Evolutionary conservation across 2,329 filamentous ascomycete genomes (phyloP), one percentile per base, ranked within the genome.

Genomic region (Aspergillus brunneoviolaceus): DNA sequence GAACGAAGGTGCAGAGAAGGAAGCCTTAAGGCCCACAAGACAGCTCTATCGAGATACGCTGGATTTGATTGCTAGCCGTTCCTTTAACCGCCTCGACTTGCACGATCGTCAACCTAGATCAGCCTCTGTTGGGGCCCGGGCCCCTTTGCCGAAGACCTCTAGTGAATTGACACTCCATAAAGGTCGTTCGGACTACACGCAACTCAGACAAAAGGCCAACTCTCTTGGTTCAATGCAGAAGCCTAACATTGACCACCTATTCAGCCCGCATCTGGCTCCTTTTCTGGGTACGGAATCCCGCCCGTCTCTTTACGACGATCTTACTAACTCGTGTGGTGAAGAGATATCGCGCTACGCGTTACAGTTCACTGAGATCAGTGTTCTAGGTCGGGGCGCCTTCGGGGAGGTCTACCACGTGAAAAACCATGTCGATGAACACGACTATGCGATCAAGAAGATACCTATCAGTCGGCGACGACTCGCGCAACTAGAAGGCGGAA

Each of bases 371-470:
- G 81, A 86, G 63, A 69, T 87, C 12, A 79, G 77, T 19, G 69
- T 85, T 1, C 77, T 89, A 3, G 87, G 87, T 1, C 86, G 83
- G 69, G 87, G 87, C 14, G 87, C 87, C 0, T 89, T 87, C 67
- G 87, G 86, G 1, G 81, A 82, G 42, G 87, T 89, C 2, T 89
- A 82, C 68, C 84, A 84, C 63, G 86, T 83, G 11, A 81, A 77
- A 51, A 84, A 89, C 63, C 80, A 82, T 54, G 80, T 89, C 5
- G 87, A 90, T 68, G 81, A 82, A 6, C 81, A 82, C 49, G 76
- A 82, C 42, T 90, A 89, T 67, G 87, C 87, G 0, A 79, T 90
- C 52, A 90, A 90, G 69, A 86, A 87, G 62, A 86, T 90, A 7
- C 80, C 82, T 0, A 75, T 89, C 6, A 84, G 82, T 52, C 74